Conservation (phyloP, 352 stramenopile genomes). For the Pythium plurisporium region DNA sequence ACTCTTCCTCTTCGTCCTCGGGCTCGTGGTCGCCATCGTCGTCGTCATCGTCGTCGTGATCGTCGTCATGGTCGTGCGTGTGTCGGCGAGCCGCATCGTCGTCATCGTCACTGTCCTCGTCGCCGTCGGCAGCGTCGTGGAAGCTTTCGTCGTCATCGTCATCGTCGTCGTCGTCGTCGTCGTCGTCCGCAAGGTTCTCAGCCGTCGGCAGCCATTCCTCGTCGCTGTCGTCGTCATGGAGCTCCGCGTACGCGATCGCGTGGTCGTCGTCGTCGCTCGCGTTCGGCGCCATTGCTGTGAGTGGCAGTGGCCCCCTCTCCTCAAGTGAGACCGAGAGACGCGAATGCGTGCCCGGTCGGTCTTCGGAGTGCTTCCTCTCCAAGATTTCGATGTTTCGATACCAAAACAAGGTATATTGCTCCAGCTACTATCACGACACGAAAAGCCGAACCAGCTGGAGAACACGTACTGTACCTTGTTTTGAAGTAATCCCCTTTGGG, state of each 20-base stretch:
- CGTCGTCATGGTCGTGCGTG: constrained; percentile 28
- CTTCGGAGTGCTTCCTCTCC: constrained; percentile 9
- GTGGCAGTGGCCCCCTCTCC: too few relatives aligned
- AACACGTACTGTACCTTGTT: constrained; percentile 5
- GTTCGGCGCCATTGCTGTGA: constrained; percentile 5
- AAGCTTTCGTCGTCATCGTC: constrained; percentile 18
- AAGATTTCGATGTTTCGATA: constrained; percentile 1
- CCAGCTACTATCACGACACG: not conserved
- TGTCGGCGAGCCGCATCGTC: constrained; percentile 8
- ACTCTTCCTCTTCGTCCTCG: constrained; percentile 23
- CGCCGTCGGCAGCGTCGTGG: constrained; percentile 20
- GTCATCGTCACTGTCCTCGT: constrained; percentile 20
- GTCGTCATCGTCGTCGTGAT: constrained; percentile 24
- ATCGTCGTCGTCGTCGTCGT: constrained; percentile 16
- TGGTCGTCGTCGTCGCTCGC: constrained; percentile 13
- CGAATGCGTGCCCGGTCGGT: not conserved
- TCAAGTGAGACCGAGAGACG: not conserved
- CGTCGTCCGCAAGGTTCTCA: constrained; percentile 10
- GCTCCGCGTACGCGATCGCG: not conserved
- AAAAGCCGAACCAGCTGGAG: not conserved
- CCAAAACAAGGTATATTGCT: constrained; percentile 16
- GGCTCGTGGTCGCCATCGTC: constrained; percentile 25
- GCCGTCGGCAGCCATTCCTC: constrained; percentile 17
- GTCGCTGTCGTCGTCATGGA: constrained; percentile 9
- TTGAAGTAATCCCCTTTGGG: constrained; percentile 1